phyloP scores from a whole-genome alignment of 2,329 filamentous ascomycete species.

The Talaromyces pinophilus region DNA sequence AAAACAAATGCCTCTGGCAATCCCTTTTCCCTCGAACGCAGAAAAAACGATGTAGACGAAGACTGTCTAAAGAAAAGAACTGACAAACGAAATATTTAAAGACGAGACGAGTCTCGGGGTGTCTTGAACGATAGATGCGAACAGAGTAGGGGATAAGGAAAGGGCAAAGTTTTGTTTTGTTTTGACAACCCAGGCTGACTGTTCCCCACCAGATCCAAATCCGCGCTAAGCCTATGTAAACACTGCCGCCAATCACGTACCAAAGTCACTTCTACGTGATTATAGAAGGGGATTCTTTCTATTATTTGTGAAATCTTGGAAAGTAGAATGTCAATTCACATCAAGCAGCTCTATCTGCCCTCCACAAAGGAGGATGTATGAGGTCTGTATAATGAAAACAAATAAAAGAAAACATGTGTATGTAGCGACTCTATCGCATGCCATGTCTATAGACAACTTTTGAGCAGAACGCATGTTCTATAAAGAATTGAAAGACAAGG shows the following conservation, averaged over 20 bases:
- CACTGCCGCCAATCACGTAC: constrained; percentile 13
- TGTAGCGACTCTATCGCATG: constrained; percentile 12
- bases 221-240: constrained; percentile 19
- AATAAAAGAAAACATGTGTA: constrained; percentile 4
- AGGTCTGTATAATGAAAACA: neutral
- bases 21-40: neutral
- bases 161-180: constrained; percentile 21
- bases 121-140: constrained; percentile 13
- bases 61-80: neutral
- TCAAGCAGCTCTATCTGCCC: neutral
- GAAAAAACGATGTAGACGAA: neutral
- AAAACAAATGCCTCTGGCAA: neutral
- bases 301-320: too few relatives aligned
- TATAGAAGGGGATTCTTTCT: neutral
- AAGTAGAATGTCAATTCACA: neutral
- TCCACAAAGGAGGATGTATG: neutral
- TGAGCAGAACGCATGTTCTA: constrained; percentile 6
- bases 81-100: neutral
- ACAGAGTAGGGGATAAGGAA: constrained; percentile 3
- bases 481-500: neutral
- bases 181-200: constrained; percentile 10
- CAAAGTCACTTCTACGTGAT: neutral
- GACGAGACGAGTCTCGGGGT: constrained; percentile 4
- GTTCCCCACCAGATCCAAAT: constrained; percentile 16
- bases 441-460: constrained; percentile 12